Percentiles rank a stretch among this genome's conserved stretches.
Conservation (phyloP, 345 rosid genomes). For the Murraya koenigii region DNA sequence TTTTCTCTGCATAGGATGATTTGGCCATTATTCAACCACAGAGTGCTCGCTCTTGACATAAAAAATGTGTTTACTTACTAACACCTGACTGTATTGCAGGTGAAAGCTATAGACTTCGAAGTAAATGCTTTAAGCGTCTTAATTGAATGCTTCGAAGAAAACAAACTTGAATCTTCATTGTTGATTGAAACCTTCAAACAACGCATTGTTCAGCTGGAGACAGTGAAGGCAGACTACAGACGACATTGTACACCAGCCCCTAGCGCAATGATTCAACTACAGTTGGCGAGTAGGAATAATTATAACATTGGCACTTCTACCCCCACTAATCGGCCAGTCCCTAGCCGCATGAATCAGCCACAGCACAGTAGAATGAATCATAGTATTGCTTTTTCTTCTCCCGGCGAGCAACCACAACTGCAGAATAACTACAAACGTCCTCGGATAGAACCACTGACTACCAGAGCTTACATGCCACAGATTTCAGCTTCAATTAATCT, state of each 20-base stretch:
- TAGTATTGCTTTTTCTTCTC: background rate
- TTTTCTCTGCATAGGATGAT: background rate
- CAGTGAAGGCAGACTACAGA: background rate
- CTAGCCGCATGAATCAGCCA: background rate
- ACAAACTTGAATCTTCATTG: constrained; percentile 14
- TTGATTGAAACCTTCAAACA: background rate
- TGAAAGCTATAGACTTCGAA: constrained; percentile 13
- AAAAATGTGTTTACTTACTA: background rate
- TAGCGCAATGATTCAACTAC: background rate
- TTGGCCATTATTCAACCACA: background rate
- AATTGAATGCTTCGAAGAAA: constrained; percentile 25
- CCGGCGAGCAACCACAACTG: background rate
- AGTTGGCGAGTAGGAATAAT: background rate
- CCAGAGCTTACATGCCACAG: background rate
- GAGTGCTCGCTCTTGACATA: background rate
- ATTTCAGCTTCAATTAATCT: background rate
- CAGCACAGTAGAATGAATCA: background rate
- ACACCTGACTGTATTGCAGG: constrained; percentile 17
- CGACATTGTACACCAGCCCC: background rate
- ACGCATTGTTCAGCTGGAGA: constrained; percentile 16
- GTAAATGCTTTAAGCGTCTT: constrained; percentile 17
- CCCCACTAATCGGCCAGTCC: background rate
- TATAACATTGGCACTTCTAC: background rate
- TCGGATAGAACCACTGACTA: background rate
- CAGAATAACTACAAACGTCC: constrained; percentile 18